phyloP scores from a whole-genome alignment of 2,329 filamentous ascomycete species.

The Verticillium dahliae region DNA sequence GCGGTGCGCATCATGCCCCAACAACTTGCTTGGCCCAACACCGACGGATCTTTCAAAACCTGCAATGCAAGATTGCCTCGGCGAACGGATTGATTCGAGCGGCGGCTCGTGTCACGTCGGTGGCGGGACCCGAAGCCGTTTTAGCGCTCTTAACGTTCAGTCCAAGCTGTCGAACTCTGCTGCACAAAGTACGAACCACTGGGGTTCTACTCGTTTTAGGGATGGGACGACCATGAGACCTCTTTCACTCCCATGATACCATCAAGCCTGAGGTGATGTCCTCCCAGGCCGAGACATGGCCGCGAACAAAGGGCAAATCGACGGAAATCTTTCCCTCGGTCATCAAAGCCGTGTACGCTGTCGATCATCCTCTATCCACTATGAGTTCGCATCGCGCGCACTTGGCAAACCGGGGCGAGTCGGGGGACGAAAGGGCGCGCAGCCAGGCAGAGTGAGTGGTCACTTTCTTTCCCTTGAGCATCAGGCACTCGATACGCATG shows the following conservation, averaged over 20 bases:
- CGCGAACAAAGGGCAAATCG: not conserved
- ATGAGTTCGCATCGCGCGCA: not conserved
- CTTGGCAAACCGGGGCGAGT: not conserved
- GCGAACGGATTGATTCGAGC: not conserved
- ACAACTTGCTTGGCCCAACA: not conserved
- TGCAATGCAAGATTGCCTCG: not conserved
- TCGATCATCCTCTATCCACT: not conserved
- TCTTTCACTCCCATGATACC: not conserved
- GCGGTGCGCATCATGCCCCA: not conserved
- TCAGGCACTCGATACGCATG: too few relatives aligned
- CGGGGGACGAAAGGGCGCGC: not conserved
- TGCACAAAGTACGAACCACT: not conserved
- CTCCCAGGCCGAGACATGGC: not conserved
- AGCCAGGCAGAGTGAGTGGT: not conserved
- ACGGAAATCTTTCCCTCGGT: not conserved
- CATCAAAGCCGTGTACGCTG: not conserved
- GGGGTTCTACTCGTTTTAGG: not conserved
- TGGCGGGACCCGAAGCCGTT: constrained; percentile 10
- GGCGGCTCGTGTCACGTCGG: constrained; percentile 6
- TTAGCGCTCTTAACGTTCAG: constrained; percentile 3
- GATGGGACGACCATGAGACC: not conserved
- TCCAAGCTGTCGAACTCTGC: constrained; percentile 1
- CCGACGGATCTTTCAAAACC: not conserved
- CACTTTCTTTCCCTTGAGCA: too few relatives aligned
- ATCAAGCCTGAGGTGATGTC: not conserved